Conservation (phyloP, 805 yeast species). For the Huiozyma naganishii region DNA sequence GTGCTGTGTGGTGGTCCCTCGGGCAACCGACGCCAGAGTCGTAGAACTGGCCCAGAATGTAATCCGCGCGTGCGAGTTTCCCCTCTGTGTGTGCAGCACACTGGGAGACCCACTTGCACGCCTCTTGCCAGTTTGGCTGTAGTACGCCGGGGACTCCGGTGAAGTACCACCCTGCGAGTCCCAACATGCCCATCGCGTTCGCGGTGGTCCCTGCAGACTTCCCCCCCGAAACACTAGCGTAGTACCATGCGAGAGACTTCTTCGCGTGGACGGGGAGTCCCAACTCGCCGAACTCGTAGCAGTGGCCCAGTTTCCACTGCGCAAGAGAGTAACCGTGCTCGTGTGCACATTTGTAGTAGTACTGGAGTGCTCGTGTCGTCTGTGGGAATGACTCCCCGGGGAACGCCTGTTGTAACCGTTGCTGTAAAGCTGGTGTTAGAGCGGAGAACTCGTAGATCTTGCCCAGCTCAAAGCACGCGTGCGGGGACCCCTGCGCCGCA, state of each 20-base stretch:
- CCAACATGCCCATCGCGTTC: conserved; percentile 59
- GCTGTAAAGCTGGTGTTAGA: conserved; percentile 16
- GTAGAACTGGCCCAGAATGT: conserved; percentile 44
- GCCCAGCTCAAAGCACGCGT: conserved; percentile 49
- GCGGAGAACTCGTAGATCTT: conserved; percentile 40
- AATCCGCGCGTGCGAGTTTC: conserved; percentile 53
- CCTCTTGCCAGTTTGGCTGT: conserved; percentile 48
- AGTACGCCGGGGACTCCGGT: conserved; percentile 53
- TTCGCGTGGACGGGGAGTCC: conserved; percentile 42
- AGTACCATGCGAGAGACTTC: conserved; percentile 64
- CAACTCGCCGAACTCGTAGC: conserved; percentile 59
- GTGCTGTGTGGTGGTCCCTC: too few relatives aligned
- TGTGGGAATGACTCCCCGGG: conserved; percentile 15
- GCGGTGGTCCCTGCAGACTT: conserved; percentile 31
- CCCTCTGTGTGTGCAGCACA: conserved; percentile 38
- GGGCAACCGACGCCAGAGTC: too few relatives aligned
- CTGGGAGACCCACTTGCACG: conserved; percentile 47
- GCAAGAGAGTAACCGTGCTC: conserved; percentile 51
- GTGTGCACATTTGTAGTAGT: conserved; percentile 49
- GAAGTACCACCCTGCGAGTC: conserved; percentile 66
- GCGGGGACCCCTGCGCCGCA: conserved; percentile 33
- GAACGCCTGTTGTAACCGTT: conserved; percentile 2
- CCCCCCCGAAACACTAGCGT: conserved; percentile 40
- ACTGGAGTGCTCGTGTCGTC: conserved; percentile 35
- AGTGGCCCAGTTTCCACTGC: conserved; percentile 59